phyloP scores from a whole-genome alignment of 2,329 filamentous ascomycete species.

The Trichoderma sp. region DNA sequence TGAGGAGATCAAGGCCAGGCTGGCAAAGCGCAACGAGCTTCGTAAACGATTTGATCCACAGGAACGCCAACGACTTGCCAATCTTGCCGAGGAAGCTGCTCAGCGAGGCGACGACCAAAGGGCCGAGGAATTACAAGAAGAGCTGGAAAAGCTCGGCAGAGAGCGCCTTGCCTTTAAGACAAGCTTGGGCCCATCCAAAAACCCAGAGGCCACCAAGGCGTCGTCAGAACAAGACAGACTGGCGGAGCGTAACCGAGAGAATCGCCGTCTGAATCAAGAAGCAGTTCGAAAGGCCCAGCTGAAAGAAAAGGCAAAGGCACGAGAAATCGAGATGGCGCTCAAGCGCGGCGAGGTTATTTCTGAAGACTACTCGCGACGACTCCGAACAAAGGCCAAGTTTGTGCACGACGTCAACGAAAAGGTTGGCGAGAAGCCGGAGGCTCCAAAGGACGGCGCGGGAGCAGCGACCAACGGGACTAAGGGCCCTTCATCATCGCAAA shows the following conservation, averaged over 20 bases:
- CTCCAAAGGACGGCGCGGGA: slow-evolving; percentile 49
- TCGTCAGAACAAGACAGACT: slow-evolving; percentile 75
- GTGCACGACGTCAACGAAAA: slow-evolving; percentile 60
- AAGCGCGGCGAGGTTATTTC: slow-evolving; percentile 61
- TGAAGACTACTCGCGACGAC: slow-evolving; percentile 58
- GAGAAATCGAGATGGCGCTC: slow-evolving; percentile 58
- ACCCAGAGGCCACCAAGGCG: slow-evolving; percentile 45
- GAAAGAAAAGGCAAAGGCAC: slow-evolving; percentile 66
- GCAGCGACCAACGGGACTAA: slow-evolving; percentile 55
- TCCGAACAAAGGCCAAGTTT: slow-evolving; percentile 66
- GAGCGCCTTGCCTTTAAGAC: slow-evolving; percentile 74
- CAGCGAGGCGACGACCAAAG: slow-evolving; percentile 59
- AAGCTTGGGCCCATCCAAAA: slow-evolving; percentile 54
- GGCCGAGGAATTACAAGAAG: slow-evolving; percentile 53
- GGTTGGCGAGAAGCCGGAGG: slow-evolving; percentile 43
- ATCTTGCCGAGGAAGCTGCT: slow-evolving; percentile 64
- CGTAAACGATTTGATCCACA: slow-evolving; percentile 63
- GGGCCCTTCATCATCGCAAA: slow-evolving; percentile 40
- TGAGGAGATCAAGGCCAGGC: slow-evolving; percentile 74
- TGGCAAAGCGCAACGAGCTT: slow-evolving; percentile 67
- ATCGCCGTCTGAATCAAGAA: slow-evolving; percentile 80
- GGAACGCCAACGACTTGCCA: slow-evolving; percentile 65
- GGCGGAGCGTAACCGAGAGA: slow-evolving; percentile 77
- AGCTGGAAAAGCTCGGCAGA: slow-evolving; percentile 61
- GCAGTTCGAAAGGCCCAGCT: slow-evolving; percentile 88